Percentiles rank a stretch among this genome's conserved stretches.
phyloP scores from a whole-genome alignment of 2,329 filamentous ascomycete genomes.

The Botrytis galanthina region DNA sequence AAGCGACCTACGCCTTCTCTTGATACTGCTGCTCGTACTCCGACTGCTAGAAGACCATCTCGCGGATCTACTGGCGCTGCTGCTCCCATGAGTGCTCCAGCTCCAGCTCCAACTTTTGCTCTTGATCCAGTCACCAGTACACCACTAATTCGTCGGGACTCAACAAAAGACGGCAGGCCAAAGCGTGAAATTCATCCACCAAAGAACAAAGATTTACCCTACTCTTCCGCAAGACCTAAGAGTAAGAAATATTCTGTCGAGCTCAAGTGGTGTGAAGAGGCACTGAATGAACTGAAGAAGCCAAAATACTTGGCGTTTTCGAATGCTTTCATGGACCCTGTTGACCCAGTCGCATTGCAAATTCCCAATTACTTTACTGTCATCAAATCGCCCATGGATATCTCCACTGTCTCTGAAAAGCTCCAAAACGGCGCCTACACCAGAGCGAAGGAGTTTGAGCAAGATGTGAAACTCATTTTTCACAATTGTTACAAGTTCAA shows the following conservation, averaged over 20 bases:
- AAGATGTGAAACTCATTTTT: slow-evolving; percentile 79
- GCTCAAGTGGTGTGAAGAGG: slow-evolving; percentile 83
- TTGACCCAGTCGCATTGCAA: slow-evolving; percentile 90
- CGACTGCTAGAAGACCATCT: slow-evolving; percentile 42
- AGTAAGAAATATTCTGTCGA: slow-evolving; percentile 88
- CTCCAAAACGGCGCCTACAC: slow-evolving; percentile 76
- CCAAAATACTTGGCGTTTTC: slow-evolving; percentile 67
- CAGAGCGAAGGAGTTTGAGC: slow-evolving; percentile 80
- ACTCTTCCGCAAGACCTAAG: slow-evolving; percentile 77
- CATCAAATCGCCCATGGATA: slow-evolving; percentile 96
- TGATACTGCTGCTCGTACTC: slow-evolving; percentile 39
- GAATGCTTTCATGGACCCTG: slow-evolving; percentile 74
- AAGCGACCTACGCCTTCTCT: slow-evolving; percentile 55
- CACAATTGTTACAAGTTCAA: slow-evolving; percentile 94
- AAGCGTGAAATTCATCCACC: slow-evolving; percentile 94
- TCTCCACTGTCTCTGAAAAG: slow-evolving; percentile 76
- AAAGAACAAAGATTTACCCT: slow-evolving; percentile 87
- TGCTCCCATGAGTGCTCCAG: slow-evolving; percentile 39
- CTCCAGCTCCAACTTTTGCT: slow-evolving; percentile 61
- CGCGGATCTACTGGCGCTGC: slow-evolving; percentile 34
- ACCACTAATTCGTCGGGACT: slow-evolving; percentile 82
- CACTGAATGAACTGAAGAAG: slow-evolving; percentile 75
- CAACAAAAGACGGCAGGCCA: slow-evolving; percentile 73
- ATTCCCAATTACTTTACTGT: slow-evolving; percentile 91
- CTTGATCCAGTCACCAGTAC: slow-evolving; percentile 69